These are phyloP conservation scores for Coemansia asiatica DNA, from an alignment of 192 early-diverging fungal species.

Conservation along the genomic window DNA sequence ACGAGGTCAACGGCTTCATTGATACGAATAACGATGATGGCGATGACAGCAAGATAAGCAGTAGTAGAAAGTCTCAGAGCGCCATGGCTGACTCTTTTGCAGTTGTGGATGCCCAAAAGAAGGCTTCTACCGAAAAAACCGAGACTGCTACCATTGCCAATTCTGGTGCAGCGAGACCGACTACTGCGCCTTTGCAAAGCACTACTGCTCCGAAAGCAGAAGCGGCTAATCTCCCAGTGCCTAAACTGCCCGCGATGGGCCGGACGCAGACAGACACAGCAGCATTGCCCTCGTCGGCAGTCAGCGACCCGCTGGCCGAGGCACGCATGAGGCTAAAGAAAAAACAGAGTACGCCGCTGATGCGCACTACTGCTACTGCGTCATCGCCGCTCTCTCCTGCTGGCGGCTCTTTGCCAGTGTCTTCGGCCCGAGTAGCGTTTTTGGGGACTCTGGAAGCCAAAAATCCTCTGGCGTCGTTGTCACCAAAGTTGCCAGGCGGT, in stretches of 20 bases:
- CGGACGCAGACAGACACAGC: conserved; percentile 29
- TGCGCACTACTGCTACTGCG: conserved; percentile 10
- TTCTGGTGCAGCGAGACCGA: background rate
- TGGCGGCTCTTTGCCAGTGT: background rate
- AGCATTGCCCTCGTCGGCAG: background rate
- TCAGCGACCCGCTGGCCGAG: conserved; percentile 35
- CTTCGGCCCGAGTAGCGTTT: conserved; percentile 13
- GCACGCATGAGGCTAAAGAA: conserved; percentile 46
- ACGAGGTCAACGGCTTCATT: background rate
- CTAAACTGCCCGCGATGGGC: conserved; percentile 26
- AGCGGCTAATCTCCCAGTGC: conserved; percentile 11
- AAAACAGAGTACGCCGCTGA: conserved; percentile 43
- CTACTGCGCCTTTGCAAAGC: conserved; percentile 1
- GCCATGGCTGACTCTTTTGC: background rate
- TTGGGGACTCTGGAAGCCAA: conserved; percentile 14
- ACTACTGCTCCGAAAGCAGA: conserved; percentile 23
- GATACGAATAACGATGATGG: background rate
- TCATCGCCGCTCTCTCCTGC: background rate
- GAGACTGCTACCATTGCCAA: background rate
- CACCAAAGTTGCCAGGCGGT: background rate
- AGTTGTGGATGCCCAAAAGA: background rate
- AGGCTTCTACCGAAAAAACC: background rate
- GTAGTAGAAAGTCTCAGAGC: background rate
- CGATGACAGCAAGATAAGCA: background rate
- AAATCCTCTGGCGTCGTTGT: background rate